A percentile compares a stretch with the other conserved stretches of the same genome.
Conservation (phyloP, 345 rosid genomes). For the Rubroshorea leprosula region DNA sequence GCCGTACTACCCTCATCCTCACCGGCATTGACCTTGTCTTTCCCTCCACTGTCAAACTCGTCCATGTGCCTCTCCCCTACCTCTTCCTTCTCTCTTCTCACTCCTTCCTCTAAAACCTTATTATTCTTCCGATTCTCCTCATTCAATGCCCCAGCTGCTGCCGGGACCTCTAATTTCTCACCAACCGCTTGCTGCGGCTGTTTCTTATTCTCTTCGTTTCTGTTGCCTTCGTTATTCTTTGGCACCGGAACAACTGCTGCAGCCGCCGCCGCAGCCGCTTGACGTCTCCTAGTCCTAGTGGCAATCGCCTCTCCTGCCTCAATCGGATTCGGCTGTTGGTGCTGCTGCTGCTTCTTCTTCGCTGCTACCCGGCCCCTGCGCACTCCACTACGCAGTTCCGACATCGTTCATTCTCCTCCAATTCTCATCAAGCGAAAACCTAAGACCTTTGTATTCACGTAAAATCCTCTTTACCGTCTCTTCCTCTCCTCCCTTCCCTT, state of each 20-base stretch:
- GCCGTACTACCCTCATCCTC: constrained; percentile 51
- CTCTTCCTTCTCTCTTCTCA: constrained; percentile 25
- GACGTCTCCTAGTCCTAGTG: constrained; percentile 49
- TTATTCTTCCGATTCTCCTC: constrained; percentile 13
- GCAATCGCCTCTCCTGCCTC: constrained; percentile 48
- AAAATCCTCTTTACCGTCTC: background rate
- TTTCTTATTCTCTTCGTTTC: constrained; percentile 4
- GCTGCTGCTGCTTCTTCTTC: constrained; percentile 12
- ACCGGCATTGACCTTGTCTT: constrained; percentile 36
- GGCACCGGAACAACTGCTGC: constrained; percentile 15
- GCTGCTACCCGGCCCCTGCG: constrained; percentile 48
- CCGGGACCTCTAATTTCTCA: constrained; percentile 27
- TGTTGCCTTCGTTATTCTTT: constrained; percentile 1
- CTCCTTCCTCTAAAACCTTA: constrained; percentile 17
- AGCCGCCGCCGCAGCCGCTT: constrained; percentile 45
- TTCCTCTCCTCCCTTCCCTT: background rate
- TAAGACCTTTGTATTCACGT: background rate
- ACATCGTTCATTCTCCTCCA: constrained; percentile 60
- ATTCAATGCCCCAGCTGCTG: constrained; percentile 17
- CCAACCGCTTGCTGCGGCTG: constrained; percentile 14
- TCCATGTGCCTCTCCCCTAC: constrained; percentile 46
- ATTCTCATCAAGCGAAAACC: constrained; percentile 16
- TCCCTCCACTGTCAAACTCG: constrained; percentile 29
- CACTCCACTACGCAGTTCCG: constrained; percentile 59
- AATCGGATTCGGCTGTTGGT: constrained; percentile 22